A percentile compares a stretch with the other conserved stretches of the same genome.
These are phyloP conservation scores for Podaxis sp. DNA, from an alignment of 768 basidiomycete species.

Conservation along the genomic window DNA sequence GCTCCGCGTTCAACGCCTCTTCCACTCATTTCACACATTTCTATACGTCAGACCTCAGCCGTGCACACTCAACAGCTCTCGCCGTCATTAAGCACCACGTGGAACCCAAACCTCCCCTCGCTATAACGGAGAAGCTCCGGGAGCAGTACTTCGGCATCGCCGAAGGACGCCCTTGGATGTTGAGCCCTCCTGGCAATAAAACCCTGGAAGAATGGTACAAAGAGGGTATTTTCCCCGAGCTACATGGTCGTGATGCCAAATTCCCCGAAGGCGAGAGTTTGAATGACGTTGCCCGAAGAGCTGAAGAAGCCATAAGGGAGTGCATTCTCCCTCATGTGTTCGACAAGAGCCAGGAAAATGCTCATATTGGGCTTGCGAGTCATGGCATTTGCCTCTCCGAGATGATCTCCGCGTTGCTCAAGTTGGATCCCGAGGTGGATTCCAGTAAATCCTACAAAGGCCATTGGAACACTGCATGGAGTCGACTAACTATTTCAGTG, in stretches of 20 bases:
- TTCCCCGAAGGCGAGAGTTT: constrained; percentile 71
- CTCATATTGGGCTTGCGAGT: constrained; percentile 66
- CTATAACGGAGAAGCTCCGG: constrained; percentile 51
- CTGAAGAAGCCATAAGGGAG: constrained; percentile 47
- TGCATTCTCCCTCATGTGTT: constrained; percentile 59
- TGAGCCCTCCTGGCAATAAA: constrained; percentile 24
- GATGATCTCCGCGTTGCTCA: constrained; percentile 53
- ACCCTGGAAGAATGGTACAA: constrained; percentile 45
- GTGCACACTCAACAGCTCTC: constrained; percentile 60
- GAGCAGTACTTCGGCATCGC: constrained; percentile 75
- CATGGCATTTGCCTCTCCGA: constrained; percentile 74
- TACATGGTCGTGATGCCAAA: constrained; percentile 42
- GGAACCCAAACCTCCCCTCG: constrained; percentile 53
- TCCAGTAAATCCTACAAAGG: constrained; percentile 40
- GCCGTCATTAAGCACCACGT: constrained; percentile 51
- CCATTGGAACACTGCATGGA: constrained; percentile 75
- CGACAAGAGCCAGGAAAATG: constrained; percentile 21
- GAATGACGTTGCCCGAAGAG: constrained; percentile 58
- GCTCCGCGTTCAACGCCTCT: constrained; percentile 42
- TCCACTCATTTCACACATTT: constrained; percentile 49
- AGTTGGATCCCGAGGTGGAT: constrained; percentile 45
- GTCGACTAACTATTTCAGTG: constrained; percentile 44
- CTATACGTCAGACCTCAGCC: constrained; percentile 66
- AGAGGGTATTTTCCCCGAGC: constrained; percentile 52
- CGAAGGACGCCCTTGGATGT: constrained; percentile 59